These are phyloP conservation scores for Protomyces gravidus DNA, from an alignment of 1,139 yeast genomes.

Conservation along the genomic window DNA sequence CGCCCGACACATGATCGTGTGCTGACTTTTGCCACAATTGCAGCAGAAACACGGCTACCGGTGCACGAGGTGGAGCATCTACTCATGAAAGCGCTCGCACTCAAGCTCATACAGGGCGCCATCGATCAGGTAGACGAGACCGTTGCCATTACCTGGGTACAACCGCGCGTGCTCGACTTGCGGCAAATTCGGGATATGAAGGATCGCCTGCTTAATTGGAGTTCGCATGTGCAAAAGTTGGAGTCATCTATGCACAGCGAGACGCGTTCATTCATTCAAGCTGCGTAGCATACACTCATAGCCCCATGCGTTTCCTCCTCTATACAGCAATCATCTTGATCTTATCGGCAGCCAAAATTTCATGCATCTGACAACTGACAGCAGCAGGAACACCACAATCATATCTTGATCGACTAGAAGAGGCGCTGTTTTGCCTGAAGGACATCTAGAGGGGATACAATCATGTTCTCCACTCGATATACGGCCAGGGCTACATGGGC, in stretches of 20 bases:
- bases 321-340: too few relatives aligned
- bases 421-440: too few relatives aligned
- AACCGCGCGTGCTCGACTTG: constrained; percentile 83
- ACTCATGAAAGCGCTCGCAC: constrained; percentile 83
- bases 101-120: constrained; percentile 75
- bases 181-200: constrained; percentile 75
- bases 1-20: constrained; percentile 72
- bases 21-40: constrained; percentile 67
- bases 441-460: too few relatives aligned
- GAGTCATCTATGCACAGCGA: constrained; percentile 40
- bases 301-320: too few relatives aligned
- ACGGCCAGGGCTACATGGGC: background rate
- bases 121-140: constrained; percentile 81
- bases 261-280: constrained; percentile 19
- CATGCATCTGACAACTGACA: too few relatives aligned
- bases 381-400: too few relatives aligned
- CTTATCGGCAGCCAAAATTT: too few relatives aligned
- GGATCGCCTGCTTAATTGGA: constrained; percentile 72
- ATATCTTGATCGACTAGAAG: too few relatives aligned
- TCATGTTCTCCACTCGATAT: background rate
- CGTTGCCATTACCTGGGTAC: constrained; percentile 86
- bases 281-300: too few relatives aligned
- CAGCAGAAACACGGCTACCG: constrained; percentile 65
- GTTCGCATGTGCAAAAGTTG: constrained; percentile 61
- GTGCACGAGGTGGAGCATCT: constrained; percentile 78